Percentiles rank a stretch among this genome's conserved stretches.
Conservation (phyloP, 2,329 filamentous ascomycete genomes). For the Pseudogymnoascus pannorum region DNA sequence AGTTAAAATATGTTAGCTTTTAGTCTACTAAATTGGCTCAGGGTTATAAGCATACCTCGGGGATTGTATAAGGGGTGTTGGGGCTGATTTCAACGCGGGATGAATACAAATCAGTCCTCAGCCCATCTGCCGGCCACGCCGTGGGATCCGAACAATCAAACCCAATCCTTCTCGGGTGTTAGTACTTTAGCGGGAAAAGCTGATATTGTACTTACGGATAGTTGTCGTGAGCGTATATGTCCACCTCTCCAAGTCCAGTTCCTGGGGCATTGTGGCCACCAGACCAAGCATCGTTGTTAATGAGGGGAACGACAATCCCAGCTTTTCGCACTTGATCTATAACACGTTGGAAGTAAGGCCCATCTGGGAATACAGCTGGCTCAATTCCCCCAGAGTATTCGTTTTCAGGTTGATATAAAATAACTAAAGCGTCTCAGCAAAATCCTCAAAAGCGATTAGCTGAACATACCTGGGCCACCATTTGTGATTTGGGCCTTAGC, state of each 20-base stretch:
- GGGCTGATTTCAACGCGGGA: conserved; percentile 54
- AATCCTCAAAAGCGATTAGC: background rate
- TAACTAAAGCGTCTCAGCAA: conserved; percentile 39
- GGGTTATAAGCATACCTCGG: conserved; percentile 25
- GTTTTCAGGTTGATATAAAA: conserved; percentile 72
- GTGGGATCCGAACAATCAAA: conserved; percentile 40
- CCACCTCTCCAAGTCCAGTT: conserved; percentile 14
- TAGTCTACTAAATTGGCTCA: background rate
- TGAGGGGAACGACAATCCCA: conserved; percentile 63
- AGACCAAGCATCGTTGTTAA: conserved; percentile 59
- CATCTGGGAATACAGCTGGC: conserved; percentile 48
- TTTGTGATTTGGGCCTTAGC: conserved; percentile 72
- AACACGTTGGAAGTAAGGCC: conserved; percentile 60
- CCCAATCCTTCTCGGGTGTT: conserved; percentile 23
- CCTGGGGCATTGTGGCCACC: conserved; percentile 12
- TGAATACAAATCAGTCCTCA: conserved; percentile 40
- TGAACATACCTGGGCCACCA: conserved; percentile 46
- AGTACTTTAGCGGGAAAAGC: conserved; percentile 21
- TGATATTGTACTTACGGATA: conserved; percentile 34
- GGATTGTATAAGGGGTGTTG: conserved; percentile 53
- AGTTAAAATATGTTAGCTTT: conserved; percentile 34
- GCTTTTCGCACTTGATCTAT: conserved; percentile 57
- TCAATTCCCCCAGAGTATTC: conserved; percentile 49
- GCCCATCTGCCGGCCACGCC: conserved; percentile 46
- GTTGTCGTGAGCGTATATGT: conserved; percentile 27